Percentiles rank a stretch among this genome's conserved stretches.
Evolutionary conservation across 257 asterid species (phyloP).

Genomic region (Solanum habrochaites): DNA sequence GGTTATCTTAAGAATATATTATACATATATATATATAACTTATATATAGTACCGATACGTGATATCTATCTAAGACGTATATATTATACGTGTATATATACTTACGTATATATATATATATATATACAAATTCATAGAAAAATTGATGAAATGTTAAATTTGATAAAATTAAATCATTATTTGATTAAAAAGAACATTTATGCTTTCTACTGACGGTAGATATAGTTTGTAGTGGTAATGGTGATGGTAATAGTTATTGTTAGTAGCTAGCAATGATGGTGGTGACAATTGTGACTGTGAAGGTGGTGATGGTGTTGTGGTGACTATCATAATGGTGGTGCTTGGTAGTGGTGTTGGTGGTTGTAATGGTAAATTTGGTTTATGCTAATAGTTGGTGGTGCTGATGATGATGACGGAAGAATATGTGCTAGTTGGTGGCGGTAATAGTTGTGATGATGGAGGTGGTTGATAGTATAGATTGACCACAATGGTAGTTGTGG

Average conservation of each 20-base stretch:
- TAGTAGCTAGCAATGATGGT: neutral
- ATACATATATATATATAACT: too few relatives aligned
- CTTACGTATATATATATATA: too few relatives aligned
- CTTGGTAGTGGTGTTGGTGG: neutral
- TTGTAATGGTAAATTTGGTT: neutral
- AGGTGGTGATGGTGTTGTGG: neutral
- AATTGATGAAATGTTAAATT: too few relatives aligned
- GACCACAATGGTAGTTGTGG: neutral
- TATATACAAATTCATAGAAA: too few relatives aligned
- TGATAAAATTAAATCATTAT: neutral
- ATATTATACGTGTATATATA: too few relatives aligned
- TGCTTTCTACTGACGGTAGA: neutral
- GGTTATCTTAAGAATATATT: too few relatives aligned
- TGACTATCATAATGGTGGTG: neutral
- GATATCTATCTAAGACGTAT: too few relatives aligned
- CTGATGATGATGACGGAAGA: neutral
- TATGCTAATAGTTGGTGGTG: neutral
- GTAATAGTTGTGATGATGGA: neutral
- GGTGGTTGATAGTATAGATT: neutral
- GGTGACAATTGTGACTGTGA: neutral
- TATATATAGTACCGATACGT: too few relatives aligned
- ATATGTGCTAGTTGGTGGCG: neutral
- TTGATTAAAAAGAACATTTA: neutral
- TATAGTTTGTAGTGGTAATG: neutral
- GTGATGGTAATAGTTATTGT: neutral